Evolutionary conservation across 176 grass and related monocot species (phyloP).

Genomic region (Oryza punctata): DNA sequence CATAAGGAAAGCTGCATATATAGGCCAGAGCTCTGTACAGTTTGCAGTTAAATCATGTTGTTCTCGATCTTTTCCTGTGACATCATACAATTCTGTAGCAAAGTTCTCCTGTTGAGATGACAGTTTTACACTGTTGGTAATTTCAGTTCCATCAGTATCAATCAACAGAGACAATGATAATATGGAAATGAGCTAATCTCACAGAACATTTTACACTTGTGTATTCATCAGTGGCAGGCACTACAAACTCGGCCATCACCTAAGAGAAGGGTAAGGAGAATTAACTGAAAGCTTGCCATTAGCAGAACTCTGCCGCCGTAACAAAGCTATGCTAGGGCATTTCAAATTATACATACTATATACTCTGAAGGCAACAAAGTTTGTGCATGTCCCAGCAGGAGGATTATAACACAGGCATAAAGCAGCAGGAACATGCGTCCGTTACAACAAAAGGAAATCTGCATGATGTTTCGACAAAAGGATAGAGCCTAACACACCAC

Average conservation of each 20-base stretch:
- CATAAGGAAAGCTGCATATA: conserved; percentile 39
- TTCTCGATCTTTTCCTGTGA: not conserved
- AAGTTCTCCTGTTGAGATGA: not conserved
- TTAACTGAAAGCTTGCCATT: not conserved
- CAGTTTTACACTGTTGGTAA: not conserved
- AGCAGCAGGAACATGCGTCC: conserved; percentile 4
- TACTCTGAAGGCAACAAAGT: conserved; percentile 34
- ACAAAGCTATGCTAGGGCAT: conserved; percentile 13
- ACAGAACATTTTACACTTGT: not conserved
- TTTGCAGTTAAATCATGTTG: not conserved
- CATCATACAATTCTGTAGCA: not conserved
- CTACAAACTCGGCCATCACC: not conserved
- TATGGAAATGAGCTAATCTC: not conserved
- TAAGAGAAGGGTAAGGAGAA: not conserved
- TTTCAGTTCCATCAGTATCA: not conserved
- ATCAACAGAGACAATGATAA: not conserved
- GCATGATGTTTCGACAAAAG: conserved; percentile 30
- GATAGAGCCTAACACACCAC: conserved; percentile 36
- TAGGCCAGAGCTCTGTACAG: conserved; percentile 8
- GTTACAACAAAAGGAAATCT: conserved; percentile 40
- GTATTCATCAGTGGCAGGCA: not conserved
- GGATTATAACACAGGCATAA: conserved; percentile 39
- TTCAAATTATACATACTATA: conserved; percentile 43
- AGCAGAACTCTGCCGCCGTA: not conserved
- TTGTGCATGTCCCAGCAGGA: conserved; percentile 26